These are phyloP conservation scores for Thalassiosira profunda DNA, from an alignment of 108 stramenopile species.

Conservation along the genomic window DNA sequence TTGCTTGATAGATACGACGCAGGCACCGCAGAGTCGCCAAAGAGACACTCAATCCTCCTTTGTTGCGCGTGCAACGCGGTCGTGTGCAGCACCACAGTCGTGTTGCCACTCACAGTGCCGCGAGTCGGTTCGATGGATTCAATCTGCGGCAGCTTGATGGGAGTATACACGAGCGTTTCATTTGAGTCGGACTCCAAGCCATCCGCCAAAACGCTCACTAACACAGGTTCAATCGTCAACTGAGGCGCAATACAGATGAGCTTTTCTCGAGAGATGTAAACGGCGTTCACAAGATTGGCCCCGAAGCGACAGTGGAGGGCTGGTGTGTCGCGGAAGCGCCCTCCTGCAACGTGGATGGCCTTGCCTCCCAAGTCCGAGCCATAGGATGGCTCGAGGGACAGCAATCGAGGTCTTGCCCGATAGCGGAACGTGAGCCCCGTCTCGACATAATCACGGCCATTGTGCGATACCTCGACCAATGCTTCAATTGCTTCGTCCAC, in stretches of 20 bases:
- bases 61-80: slow-evolving; percentile 12
- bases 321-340: slow-evolving; percentile 25
- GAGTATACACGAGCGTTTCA: slow-evolving; percentile 23
- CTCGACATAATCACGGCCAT: slow-evolving; percentile 29
- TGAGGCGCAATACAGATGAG: slow-evolving; percentile 22
- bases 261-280: slow-evolving; percentile 21
- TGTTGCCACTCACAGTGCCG: slow-evolving; percentile 11
- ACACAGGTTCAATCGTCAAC: slow-evolving; percentile 1
- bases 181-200: slow-evolving; percentile 23
- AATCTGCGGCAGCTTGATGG: slow-evolving; percentile 33
- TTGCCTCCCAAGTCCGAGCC: slow-evolving; percentile 47
- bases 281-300: slow-evolving; percentile 7
- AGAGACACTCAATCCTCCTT: slow-evolving; percentile 26
- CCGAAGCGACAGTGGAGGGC: slow-evolving; percentile 30
- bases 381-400: slow-evolving; percentile 35
- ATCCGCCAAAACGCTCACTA: slow-evolving; percentile 16
- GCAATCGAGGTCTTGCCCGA: slow-evolving; percentile 27
- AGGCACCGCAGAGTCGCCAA: slow-evolving; percentile 22
- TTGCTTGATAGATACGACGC: slow-evolving; percentile 18
- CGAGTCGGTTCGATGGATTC: slow-evolving; percentile 18
- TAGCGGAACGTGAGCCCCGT: slow-evolving; percentile 15
- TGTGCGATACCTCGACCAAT: slow-evolving; percentile 37
- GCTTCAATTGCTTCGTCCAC: slow-evolving; percentile 8
- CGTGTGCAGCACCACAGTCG: slow-evolving; percentile 25
- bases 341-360: slow-evolving; percentile 29